phyloP scores from a whole-genome alignment of 2,329 filamentous ascomycete species.

The Aspergillus sp. region DNA sequence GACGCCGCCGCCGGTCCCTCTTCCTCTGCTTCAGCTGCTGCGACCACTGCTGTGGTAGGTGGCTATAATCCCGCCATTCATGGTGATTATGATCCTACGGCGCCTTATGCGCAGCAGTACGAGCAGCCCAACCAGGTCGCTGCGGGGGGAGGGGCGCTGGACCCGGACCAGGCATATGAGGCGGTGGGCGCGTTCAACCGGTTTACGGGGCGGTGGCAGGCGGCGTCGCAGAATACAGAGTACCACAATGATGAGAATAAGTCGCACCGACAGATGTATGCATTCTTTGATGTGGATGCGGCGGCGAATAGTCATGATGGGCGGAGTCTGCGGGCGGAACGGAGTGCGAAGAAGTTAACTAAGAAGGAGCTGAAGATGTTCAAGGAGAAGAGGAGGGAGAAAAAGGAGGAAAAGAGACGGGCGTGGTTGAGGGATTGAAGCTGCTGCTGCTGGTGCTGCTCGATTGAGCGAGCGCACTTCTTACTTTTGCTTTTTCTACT shows the following conservation, averaged over 20 bases:
- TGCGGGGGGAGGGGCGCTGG: constrained; percentile 31
- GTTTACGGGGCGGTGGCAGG: constrained; percentile 83
- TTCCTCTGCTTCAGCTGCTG: neutral
- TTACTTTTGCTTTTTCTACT: constrained; percentile 16
- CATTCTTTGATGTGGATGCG: constrained; percentile 93
- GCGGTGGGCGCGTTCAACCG: constrained; percentile 82
- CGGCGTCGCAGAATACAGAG: constrained; percentile 66
- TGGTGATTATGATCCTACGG: constrained; percentile 92
- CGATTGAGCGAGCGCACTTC: neutral
- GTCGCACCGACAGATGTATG: constrained; percentile 82
- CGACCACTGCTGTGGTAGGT: constrained; percentile 52
- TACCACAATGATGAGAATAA: constrained; percentile 86
- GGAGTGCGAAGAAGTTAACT: constrained; percentile 77
- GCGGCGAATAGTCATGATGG: constrained; percentile 90
- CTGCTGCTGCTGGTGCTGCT: neutral
- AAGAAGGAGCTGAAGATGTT: constrained; percentile 88
- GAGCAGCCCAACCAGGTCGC: constrained; percentile 38
- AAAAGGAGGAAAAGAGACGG: constrained; percentile 90
- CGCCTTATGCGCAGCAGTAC: constrained; percentile 78
- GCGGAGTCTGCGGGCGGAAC: constrained; percentile 85
- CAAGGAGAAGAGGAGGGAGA: constrained; percentile 83
- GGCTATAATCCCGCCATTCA: constrained; percentile 97
- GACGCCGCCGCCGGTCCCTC: neutral
- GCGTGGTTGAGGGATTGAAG: constrained; percentile 84
- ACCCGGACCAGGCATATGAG: constrained; percentile 59